phyloP scores from a whole-genome alignment of 352 stramenopile genomes.

The Pythium rishiriense region DNA sequence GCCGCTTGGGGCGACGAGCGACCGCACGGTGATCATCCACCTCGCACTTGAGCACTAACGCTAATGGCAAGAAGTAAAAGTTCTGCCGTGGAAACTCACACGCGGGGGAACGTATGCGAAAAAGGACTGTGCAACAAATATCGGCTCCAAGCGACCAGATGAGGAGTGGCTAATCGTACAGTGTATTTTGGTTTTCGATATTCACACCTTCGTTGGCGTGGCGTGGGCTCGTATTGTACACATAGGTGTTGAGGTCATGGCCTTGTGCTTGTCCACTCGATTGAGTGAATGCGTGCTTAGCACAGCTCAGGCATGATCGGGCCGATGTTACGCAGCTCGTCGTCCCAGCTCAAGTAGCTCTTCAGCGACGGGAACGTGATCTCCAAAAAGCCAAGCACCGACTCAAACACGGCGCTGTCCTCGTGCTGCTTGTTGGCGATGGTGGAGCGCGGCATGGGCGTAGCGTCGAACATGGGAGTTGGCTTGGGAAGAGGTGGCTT shows the following conservation, averaged over 20 bases:
- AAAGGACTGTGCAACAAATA: too few species aligned
- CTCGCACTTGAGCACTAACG: background rate
- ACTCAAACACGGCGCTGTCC: background rate
- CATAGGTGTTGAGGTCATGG: too few species aligned
- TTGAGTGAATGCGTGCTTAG: too few species aligned
- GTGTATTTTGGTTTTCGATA: too few species aligned
- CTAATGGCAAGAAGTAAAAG: too few species aligned
- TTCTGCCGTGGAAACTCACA: too few species aligned
- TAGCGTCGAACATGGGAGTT: background rate
- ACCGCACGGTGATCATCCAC: background rate
- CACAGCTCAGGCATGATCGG: slow-evolving; percentile 3
- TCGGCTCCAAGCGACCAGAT: too few species aligned
- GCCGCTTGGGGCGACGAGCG: background rate
- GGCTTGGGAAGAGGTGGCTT: background rate
- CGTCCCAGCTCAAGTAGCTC: slow-evolving; percentile 3
- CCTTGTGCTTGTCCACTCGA: too few species aligned
- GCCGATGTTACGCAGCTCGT: background rate
- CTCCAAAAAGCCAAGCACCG: background rate
- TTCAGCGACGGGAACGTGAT: slow-evolving; percentile 5
- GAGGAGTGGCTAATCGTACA: too few species aligned
- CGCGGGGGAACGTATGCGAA: too few species aligned
- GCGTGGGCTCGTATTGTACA: too few species aligned
- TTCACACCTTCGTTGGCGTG: too few species aligned
- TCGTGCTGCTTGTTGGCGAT: background rate
- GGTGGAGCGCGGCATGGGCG: background rate